Evolutionary conservation across 805 yeast species (phyloP).

Genomic region (Yarrowia sp.): DNA sequence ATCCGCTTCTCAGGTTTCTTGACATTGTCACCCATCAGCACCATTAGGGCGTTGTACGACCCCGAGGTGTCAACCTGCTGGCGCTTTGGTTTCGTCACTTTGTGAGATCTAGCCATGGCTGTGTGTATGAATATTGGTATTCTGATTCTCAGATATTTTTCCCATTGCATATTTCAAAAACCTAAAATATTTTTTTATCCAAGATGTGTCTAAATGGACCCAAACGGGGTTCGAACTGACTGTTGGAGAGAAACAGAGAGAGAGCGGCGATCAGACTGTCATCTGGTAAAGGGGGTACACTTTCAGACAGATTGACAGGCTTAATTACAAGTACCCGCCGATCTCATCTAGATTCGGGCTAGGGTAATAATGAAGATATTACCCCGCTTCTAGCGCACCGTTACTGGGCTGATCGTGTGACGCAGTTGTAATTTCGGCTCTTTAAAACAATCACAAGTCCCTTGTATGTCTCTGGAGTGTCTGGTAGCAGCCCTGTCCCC

Average conservation of each 20-base stretch:
- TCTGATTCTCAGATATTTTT: background rate
- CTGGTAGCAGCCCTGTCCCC: background rate
- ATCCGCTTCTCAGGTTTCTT: constrained; percentile 1
- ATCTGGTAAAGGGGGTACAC: no score
- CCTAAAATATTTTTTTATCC: background rate
- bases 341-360: background rate
- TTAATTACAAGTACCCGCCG: no score
- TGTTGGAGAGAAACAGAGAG: background rate
- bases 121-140: background rate
- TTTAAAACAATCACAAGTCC: background rate
- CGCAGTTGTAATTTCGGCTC: background rate
- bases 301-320: no score
- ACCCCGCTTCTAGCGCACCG: background rate
- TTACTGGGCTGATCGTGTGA: background rate
- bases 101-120: constrained; percentile 3
- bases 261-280: no score
- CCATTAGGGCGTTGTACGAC: background rate
- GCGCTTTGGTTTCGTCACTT: constrained; percentile 10
- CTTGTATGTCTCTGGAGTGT: background rate
- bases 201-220: background rate
- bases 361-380: background rate
- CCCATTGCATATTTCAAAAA: background rate
- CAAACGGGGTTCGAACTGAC: background rate
- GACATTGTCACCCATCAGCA: constrained; percentile 10
- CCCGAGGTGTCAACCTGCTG: constrained; percentile 2